A percentile compares a stretch with the other conserved stretches of the same genome.
phyloP scores from a whole-genome alignment of 2,329 filamentous ascomycete genomes.

The Alternaria brassicicola region DNA sequence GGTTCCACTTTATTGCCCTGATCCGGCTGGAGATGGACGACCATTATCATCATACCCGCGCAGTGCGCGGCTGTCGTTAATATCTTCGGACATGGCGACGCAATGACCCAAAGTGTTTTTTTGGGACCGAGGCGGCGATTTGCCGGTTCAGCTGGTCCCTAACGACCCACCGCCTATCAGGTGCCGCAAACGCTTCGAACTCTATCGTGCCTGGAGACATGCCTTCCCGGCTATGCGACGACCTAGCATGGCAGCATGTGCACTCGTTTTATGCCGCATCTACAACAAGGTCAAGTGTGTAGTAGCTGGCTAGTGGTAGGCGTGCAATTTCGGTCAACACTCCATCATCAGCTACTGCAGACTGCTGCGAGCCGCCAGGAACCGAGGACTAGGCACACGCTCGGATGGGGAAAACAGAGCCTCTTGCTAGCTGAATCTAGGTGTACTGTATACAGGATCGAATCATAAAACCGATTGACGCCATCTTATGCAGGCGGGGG shows the following conservation, averaged over 20 bases:
- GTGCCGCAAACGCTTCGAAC: slow-evolving; percentile 27
- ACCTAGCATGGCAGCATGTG: slow-evolving; percentile 11
- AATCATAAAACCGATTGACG: slow-evolving; percentile 30
- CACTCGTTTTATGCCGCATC: slow-evolving; percentile 5
- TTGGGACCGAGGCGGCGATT: slow-evolving; percentile 15
- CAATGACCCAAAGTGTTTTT: slow-evolving; percentile 6
- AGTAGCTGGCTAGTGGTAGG: background rate
- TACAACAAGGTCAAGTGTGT: slow-evolving; percentile 6
- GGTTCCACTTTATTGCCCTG: slow-evolving; percentile 21
- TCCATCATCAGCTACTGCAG: slow-evolving; percentile 7
- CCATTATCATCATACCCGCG: slow-evolving; percentile 27
- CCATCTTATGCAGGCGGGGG: slow-evolving; percentile 23
- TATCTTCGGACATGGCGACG: background rate
- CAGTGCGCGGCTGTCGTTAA: slow-evolving; percentile 39
- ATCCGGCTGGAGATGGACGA: slow-evolving; percentile 10
- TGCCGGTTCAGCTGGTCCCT: slow-evolving; percentile 19
- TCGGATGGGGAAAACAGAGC: slow-evolving; percentile 47
- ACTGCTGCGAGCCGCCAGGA: slow-evolving; percentile 31
- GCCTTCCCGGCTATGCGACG: slow-evolving; percentile 9
- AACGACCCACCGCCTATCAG: slow-evolving; percentile 25
- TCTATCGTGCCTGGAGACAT: slow-evolving; percentile 19
- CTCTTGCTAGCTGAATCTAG: slow-evolving; percentile 30
- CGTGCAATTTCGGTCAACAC: slow-evolving; percentile 2
- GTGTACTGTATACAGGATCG: slow-evolving; percentile 18
- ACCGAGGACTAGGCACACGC: slow-evolving; percentile 31